Percentiles rank a stretch among this genome's conserved stretches.
Evolutionary conservation across 805 yeast species (phyloP).

Genomic region (Yamadazyma tumulicola): DNA sequence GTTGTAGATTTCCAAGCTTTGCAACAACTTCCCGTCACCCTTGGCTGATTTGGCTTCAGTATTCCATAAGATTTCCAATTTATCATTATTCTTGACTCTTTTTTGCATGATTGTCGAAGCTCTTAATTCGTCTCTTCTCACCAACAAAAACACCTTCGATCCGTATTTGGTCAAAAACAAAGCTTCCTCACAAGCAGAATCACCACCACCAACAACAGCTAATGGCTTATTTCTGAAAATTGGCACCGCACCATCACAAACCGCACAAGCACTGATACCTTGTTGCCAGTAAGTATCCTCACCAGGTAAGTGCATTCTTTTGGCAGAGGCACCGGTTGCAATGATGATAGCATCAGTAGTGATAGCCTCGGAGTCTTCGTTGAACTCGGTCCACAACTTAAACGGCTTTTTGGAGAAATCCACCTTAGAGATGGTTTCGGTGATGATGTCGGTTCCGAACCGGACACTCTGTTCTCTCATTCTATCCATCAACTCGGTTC

Average conservation of each 20-base stretch:
- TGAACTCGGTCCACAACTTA: conserved; percentile 95
- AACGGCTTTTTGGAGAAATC: conserved; percentile 87
- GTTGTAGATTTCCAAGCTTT: conserved; percentile 62
- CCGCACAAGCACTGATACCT: conserved; percentile 99
- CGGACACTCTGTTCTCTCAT: conserved; percentile 86
- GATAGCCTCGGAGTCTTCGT: conserved; percentile 86
- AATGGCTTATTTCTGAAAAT: conserved; percentile 96
- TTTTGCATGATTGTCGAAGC: conserved; percentile 97
- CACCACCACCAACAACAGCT: conserved; percentile 99
- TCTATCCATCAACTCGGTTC: conserved; percentile 84
- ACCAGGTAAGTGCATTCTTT: conserved; percentile 90
- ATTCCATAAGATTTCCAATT: conserved; percentile 87
- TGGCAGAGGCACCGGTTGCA: conserved; percentile 98
- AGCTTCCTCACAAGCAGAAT: conserved; percentile 99
- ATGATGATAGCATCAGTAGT: conserved; percentile 89
- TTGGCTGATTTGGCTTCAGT: conserved; percentile 82
- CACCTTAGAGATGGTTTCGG: conserved; percentile 92
- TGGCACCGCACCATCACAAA: conserved; percentile 99
- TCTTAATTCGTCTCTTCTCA: conserved; percentile 90
- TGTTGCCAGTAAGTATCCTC: conserved; percentile 98
- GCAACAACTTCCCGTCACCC: conserved; percentile 87
- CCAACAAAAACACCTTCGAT: conserved; percentile 88
- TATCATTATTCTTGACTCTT: conserved; percentile 79
- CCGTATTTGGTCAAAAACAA: conserved; percentile 95
- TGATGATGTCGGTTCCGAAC: conserved; percentile 91